Base-by-base conservation (phyloP, 1,284 basidiomycete genomes). In the Irpex sp. region DNA sequence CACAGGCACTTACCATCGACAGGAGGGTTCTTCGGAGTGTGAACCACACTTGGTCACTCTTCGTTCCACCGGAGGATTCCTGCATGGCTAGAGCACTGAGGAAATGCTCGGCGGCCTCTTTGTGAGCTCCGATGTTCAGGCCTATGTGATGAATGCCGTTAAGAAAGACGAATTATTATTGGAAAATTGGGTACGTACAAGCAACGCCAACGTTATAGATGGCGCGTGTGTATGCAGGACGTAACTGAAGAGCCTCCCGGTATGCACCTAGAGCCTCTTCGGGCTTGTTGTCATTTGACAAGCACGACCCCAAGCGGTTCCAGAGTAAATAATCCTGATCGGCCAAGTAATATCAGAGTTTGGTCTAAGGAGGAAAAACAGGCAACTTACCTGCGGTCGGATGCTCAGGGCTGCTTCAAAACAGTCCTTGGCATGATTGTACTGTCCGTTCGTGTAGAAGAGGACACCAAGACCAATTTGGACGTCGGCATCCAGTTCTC, bases 141-240 rank as follows among this genome's bases (percentile, higher is more conserved):
- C 94, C 94, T 93, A 57, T 55, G 6, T 58, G 54, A 57, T 59
- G 63, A 43, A 21, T 35, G 26, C 26, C 26, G 26, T 26, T 26
- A 26, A 26, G 26, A 26, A 4, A 26, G 26, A 57, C 7, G 26
- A 35, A 57, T 17, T 54, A 15, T 36, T 57, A 51, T 50, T 51
- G 43, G 35, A 56, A 49, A 39, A 37, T 37, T 46, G 51, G 31
- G 17, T 31, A 81, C 85, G 70, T 71, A 93, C 96, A 98, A 19
- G 95, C 95, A 26, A 98, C 96, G 43, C 95, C 95, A 39, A 99
- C 92, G 72, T 99, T 99, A 75, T 97, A 98, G 43, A 98, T 95
- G 5, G 97, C 97, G 9, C 97, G 87, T 0, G 97, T 98, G 74
- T 98, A 99, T 1, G 95, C 96, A 13, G 97, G 97, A 49, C 96